Percentiles rank a stretch among this genome's conserved stretches.
Evolutionary conservation across 495 filamentous ascomycete genomes (phyloP).

Genomic region (Penicillium psychrofluorescens): DNA sequence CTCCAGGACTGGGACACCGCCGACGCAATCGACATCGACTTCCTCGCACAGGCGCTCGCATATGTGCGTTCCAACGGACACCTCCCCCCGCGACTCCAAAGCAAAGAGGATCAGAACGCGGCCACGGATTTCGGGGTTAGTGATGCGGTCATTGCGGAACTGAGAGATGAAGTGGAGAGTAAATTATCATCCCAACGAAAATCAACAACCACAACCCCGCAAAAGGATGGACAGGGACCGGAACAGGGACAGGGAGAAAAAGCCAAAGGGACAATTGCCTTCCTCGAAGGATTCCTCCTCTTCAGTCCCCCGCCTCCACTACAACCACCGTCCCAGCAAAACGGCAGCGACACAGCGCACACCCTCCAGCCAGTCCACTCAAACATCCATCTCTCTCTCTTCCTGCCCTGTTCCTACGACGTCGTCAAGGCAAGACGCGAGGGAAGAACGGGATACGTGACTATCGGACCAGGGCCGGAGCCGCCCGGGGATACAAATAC

Average conservation of each 20-base stretch:
- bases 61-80: constrained; percentile 60
- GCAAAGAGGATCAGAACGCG: constrained; percentile 72
- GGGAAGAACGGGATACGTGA: constrained; percentile 76
- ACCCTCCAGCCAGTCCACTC: constrained; percentile 34
- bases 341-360: constrained; percentile 12
- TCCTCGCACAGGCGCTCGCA: constrained; percentile 51
- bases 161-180: constrained; percentile 9
- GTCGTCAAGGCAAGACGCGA: constrained; percentile 61
- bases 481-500: background rate
- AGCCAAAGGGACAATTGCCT: constrained; percentile 23
- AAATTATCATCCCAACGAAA: constrained; percentile 8
- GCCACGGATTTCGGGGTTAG: constrained; percentile 45
- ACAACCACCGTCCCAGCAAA: background rate
- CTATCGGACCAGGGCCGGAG: constrained; percentile 45
- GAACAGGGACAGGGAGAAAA: constrained; percentile 17
- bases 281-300: constrained; percentile 83
- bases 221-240: constrained; percentile 17
- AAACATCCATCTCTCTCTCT: constrained; percentile 64
- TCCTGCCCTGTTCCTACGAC: constrained; percentile 56
- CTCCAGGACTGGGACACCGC: constrained; percentile 85
- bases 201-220: no score
- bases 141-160: constrained; percentile 5
- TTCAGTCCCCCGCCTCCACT: constrained; percentile 39
- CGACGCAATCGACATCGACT: constrained; percentile 59
- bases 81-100: constrained; percentile 56